phyloP scores from a whole-genome alignment of 208 protist genomes.

The Lotmaria passim region DNA sequence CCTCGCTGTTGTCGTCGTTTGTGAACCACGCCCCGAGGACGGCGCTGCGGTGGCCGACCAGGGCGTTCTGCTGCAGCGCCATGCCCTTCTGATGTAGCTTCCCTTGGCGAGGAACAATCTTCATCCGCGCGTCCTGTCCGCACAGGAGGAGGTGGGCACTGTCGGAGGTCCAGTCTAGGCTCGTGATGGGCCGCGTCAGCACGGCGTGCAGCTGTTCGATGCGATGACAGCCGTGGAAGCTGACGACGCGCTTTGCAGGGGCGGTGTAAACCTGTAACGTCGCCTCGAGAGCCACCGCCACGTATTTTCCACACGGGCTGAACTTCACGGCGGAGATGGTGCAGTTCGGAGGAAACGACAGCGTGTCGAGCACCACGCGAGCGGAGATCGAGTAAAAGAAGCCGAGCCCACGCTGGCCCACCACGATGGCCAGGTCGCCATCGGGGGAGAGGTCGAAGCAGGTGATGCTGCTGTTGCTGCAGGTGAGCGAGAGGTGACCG shows the following conservation, averaged over 20 bases:
- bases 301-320: slow-evolving; percentile 88
- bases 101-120: slow-evolving; percentile 85
- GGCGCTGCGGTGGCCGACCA: slow-evolving; percentile 86
- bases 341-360: slow-evolving; percentile 86
- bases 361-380: slow-evolving; percentile 86
- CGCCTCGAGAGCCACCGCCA: slow-evolving; percentile 85
- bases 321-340: slow-evolving; percentile 74
- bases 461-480: slow-evolving; percentile 90
- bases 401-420: slow-evolving; percentile 81
- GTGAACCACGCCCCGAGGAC: slow-evolving; percentile 91
- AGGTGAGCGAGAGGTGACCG: slow-evolving; percentile 73
- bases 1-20: slow-evolving; percentile 43
- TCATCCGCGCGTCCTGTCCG: slow-evolving; percentile 89
- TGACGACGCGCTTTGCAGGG: slow-evolving; percentile 82
- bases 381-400: slow-evolving; percentile 91
- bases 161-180: slow-evolving; percentile 86
- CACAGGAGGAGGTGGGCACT: slow-evolving; percentile 86
- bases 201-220: slow-evolving; percentile 86
- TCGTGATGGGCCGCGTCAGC: slow-evolving; percentile 78
- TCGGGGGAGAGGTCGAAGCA: slow-evolving; percentile 90
- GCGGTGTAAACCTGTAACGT: slow-evolving; percentile 90
- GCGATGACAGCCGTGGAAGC: slow-evolving; percentile 88
- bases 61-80: slow-evolving; percentile 76
- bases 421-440: slow-evolving; percentile 78
- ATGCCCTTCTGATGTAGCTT: slow-evolving; percentile 77